Base-by-base conservation (phyloP, 2,329 filamentous ascomycete genomes). In the Cercospora sp. region DNA sequence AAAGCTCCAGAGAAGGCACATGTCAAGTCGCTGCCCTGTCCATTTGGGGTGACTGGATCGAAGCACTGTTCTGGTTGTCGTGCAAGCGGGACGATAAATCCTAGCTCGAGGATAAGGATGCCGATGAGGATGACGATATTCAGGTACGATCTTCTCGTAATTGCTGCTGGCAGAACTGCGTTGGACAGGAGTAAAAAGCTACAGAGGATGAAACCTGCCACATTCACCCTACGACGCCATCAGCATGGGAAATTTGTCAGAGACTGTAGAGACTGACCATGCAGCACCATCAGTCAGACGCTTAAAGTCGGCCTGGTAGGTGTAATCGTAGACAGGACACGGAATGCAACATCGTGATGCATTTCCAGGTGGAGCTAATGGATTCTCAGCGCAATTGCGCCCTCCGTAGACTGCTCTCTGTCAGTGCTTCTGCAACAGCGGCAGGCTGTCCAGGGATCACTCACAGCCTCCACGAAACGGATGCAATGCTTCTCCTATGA, bases 1-100 rank as follows among this genome's bases (percentile, higher is more conserved):
- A 96, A 87, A 1, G 90, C 85, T 2, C 93, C 93, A 0, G 92
- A 94, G 63, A 91, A 88, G 3, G 91, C 93, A 76, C 94, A 97
- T 3, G 91, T 87, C 18, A 87, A 80, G 77, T 86, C 90, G 12
- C 87, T 89, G 64, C 86, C 81, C 91, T 96, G 95, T 75, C 91
- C 90, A 74, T 96, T 87, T 0, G 94, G 94, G 0, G 94, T 97
- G 75, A 97, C 96, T 23, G 83, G 82, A 77, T 97, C 91, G 77
- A 87, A 90, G 79, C 94, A 97, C 80, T 94, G 86, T 0, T 90
- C 80, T 1, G 92, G 91, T 67, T 89, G 86, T 16, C 87, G 87
- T 5, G 87, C 91, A 9, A 96, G 84, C 0, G 93, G 93, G 31
- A 97, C 87, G 65, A 96, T 89, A 77, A 96, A 94, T 20, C 91